Conservation (phyloP, 2,329 filamentous ascomycete genomes). For the Sporothrix humicola region DNA sequence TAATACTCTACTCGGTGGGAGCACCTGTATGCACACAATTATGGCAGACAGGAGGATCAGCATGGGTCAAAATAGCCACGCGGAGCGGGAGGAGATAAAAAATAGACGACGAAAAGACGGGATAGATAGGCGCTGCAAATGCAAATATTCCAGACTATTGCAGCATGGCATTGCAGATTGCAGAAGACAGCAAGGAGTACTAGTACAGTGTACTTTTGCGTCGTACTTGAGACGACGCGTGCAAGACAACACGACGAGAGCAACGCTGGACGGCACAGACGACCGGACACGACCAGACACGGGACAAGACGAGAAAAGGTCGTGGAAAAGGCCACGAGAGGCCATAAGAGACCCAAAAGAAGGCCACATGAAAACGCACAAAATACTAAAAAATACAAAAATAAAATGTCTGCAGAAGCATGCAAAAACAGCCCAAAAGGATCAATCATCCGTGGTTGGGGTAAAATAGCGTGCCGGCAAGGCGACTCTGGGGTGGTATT, state of each 20-base stretch:
- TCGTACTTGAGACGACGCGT: no score
- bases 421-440: not conserved
- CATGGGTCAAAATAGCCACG: slow-evolving; percentile 11
- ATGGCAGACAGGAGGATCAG: not conserved
- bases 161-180: not conserved
- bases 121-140: no score
- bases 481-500: slow-evolving; percentile 1
- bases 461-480: slow-evolving; percentile 21
- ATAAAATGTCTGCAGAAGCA: no score
- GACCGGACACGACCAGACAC: slow-evolving; percentile 11
- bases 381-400: no score
- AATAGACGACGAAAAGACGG: not conserved
- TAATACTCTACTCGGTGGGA: no score
- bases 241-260: not conserved
- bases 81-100: not conserved
- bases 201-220: no score
- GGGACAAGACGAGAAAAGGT: not conserved
- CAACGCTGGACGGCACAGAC: not conserved
- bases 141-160: not conserved
- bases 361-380: not conserved
- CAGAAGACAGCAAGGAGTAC: not conserved
- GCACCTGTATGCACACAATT: not conserved
- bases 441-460: slow-evolving; percentile 16
- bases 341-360: not conserved
- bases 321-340: not conserved